Base-by-base conservation (phyloP, 1,139 yeast species). In the Kodamaea ohmeri region DNA sequence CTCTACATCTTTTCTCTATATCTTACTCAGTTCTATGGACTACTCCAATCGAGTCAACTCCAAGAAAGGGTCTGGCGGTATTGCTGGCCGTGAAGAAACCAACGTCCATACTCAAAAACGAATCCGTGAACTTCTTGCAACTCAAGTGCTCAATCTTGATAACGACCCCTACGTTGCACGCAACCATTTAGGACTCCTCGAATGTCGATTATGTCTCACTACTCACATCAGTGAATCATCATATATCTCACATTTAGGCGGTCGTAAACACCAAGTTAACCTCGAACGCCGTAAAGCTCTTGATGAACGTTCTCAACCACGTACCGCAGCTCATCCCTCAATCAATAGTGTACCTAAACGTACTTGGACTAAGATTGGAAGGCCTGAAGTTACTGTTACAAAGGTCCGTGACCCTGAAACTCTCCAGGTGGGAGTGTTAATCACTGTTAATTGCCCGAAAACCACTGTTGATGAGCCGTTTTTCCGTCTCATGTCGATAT, bases 221-320 rank as follows among this genome's bases (percentile, higher is more conserved):
- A 73, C 84, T 0, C 96, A 87, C 58, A 67, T 73, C 19, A 76
- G 80, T 22, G 90, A 83, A 44, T 76, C 86, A n/a, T 80, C 89
- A 6, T 88, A 85, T 52, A 65, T 87, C 13, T 73, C 89, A 1
- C 96, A 88, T 52, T 71, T 89, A 3, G 84, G 87, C 34, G 96
- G 95, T 3, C 71, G 76, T 43, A 83, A 82, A 56, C 96, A 88
- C 56, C 84, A 78, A 53, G 57, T 78, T 48, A 83, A 80, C 47
- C 63, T 87, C 32, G 83, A 81, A 47, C 71, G 77, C 41, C 64
- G 95, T 39, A 65, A 76, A 34, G 59, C 65, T 28, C 48, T 60
- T 37, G 79, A 74, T 44, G 76, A 68, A 42, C 13, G 7, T 12
- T 13, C 25, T 14, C 35, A 33, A 12, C 26, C 9, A 12, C 27